Conservation (phyloP, 2,329 filamentous ascomycete species). For the Aspergillus sp. region DNA sequence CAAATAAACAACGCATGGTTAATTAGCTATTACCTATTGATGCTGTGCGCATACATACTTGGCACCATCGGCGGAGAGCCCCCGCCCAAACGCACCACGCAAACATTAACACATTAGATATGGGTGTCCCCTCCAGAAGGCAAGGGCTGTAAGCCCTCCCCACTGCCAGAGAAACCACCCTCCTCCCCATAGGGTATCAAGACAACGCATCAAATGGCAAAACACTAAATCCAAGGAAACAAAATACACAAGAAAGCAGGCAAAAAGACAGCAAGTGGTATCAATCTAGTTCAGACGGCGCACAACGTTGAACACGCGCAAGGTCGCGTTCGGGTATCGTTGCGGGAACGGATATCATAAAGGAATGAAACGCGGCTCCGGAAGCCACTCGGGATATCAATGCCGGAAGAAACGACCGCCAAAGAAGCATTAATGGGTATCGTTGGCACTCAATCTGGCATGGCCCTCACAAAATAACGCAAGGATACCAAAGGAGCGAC, state of each 20-base stretch:
- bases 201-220: slow-evolving; percentile 22
- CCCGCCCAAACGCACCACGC: background rate
- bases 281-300: slow-evolving; percentile 29
- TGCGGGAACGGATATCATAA: slow-evolving; percentile 30
- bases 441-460: slow-evolving; percentile 23
- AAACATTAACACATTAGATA: slow-evolving; percentile 13
- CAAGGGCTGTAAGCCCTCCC: slow-evolving; percentile 6
- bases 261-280: slow-evolving; percentile 28
- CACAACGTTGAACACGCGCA: slow-evolving; percentile 21
- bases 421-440: slow-evolving; percentile 22
- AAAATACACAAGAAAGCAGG: slow-evolving; percentile 24
- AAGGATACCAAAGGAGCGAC: slow-evolving; percentile 13
- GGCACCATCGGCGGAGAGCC: background rate
- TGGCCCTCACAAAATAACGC: slow-evolving; percentile 5
- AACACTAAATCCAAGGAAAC: slow-evolving; percentile 17
- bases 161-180: slow-evolving; percentile 19
- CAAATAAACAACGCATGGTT: slow-evolving; percentile 23
- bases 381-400: slow-evolving; percentile 12
- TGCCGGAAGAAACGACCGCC: slow-evolving; percentile 22
- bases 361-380: slow-evolving; percentile 24
- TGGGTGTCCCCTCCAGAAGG: slow-evolving; percentile 4
- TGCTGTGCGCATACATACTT: slow-evolving; percentile 19
- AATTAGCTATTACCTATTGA: slow-evolving; percentile 36
- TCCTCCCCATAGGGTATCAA: slow-evolving; percentile 32
- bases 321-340: slow-evolving; percentile 18